Percentiles rank a stretch among this genome's conserved stretches.
These are phyloP conservation scores for Xerocomellus intermedius DNA, from an alignment of 768 basidiomycete species.

Conservation along the genomic window DNA sequence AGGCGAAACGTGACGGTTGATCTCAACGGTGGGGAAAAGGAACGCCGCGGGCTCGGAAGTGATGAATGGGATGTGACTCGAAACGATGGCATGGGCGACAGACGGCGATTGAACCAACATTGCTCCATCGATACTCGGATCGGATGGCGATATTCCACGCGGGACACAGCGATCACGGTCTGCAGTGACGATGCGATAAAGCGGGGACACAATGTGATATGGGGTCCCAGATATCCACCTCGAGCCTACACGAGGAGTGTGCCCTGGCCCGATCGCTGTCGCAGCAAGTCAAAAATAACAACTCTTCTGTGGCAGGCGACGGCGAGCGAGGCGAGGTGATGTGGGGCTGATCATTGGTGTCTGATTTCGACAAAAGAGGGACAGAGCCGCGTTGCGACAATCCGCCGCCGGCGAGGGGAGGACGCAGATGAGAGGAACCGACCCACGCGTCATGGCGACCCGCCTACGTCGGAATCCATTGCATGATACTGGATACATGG, in stretches of 20 bases:
- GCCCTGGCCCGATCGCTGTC: neutral
- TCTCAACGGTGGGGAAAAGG: neutral
- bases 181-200: neutral
- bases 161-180: neutral
- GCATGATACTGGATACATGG: neutral
- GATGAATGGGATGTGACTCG: neutral
- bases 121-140: neutral
- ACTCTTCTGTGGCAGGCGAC: neutral
- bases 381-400: neutral
- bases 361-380: neutral
- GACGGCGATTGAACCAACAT: neutral
- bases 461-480: neutral
- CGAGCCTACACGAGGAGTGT: neutral
- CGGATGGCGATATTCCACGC: neutral
- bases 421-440: neutral
- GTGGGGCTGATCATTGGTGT: neutral
- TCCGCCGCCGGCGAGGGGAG: neutral
- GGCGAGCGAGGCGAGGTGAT: neutral
- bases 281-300: neutral
- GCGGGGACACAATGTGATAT: neutral
- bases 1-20: neutral
- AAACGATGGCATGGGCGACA: neutral
- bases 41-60: neutral
- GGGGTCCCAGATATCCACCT: neutral
- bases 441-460: conserved; percentile 2